Evolutionary conservation across 768 basidiomycete species (phyloP).

Genomic region (Butyriboletus loyo): DNA sequence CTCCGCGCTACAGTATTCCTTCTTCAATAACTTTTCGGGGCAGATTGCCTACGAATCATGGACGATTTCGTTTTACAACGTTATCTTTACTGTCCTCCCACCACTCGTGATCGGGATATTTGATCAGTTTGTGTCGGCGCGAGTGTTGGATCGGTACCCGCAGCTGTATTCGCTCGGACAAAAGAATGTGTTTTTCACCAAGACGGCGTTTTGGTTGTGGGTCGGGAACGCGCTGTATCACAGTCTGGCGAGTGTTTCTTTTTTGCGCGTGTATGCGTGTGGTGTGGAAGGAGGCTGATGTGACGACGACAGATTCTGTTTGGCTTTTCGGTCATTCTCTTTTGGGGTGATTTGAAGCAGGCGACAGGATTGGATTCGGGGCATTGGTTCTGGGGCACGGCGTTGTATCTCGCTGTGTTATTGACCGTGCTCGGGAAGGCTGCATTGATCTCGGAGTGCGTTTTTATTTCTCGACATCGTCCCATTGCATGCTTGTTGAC

Average conservation of each 20-base stretch:
- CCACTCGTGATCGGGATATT: slow-evolving; percentile 97
- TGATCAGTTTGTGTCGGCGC: slow-evolving; percentile 97
- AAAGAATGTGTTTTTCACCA: slow-evolving; percentile 89
- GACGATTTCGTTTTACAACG: slow-evolving; percentile 97
- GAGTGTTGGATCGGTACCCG: slow-evolving; percentile 95
- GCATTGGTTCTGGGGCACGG: slow-evolving; percentile 99
- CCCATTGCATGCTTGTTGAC: not conserved
- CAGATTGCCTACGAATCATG: slow-evolving; percentile 99
- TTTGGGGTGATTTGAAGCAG: slow-evolving; percentile 90
- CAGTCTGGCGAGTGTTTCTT: slow-evolving; percentile 61
- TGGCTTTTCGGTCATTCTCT: slow-evolving; percentile 83
- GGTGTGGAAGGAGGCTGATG: not conserved
- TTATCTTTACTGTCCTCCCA: slow-evolving; percentile 92
- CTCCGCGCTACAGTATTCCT: slow-evolving; percentile 70
- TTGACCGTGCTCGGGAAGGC: slow-evolving; percentile 97
- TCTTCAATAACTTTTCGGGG: slow-evolving; percentile 99
- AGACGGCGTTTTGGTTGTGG: slow-evolving; percentile 92
- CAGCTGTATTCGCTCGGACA: slow-evolving; percentile 95
- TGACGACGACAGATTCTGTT: slow-evolving; percentile 62
- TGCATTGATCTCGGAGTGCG: slow-evolving; percentile 94
- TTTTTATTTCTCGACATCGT: not conserved
- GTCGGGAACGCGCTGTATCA: slow-evolving; percentile 86
- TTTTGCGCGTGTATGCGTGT: not conserved
- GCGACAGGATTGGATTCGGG: slow-evolving; percentile 79
- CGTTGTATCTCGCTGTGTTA: slow-evolving; percentile 89